A percentile compares a stretch with the other conserved stretches of the same genome.
Evolutionary conservation across 1,284 basidiomycete genomes (phyloP).

Genomic region (Ceratobasidium theobromae): DNA sequence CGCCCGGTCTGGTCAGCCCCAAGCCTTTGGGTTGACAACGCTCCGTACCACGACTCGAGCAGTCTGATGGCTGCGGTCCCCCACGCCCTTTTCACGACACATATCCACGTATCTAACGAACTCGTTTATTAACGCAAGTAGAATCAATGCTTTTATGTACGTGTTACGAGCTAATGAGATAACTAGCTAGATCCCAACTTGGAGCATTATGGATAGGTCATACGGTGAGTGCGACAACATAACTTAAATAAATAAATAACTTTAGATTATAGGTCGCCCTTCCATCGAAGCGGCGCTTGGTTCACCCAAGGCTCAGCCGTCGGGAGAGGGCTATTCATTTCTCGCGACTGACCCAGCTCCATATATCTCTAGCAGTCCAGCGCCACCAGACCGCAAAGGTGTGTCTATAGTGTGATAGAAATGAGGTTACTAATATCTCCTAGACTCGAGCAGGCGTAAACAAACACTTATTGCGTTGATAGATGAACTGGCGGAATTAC

Average conservation of each 20-base stretch:
- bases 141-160: no score
- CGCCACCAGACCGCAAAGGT: slow-evolving; percentile 13
- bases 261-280: background rate
- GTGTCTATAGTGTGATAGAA: background rate
- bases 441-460: slow-evolving; percentile 46
- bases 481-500: slow-evolving; percentile 51
- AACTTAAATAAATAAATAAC: no score
- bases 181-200: no score
- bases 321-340: background rate
- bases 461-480: slow-evolving; percentile 66
- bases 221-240: no score
- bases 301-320: background rate
- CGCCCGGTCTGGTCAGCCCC: slow-evolving; percentile 6
- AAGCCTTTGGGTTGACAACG: background rate
- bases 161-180: no score
- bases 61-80: slow-evolving; percentile 3
- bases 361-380: background rate
- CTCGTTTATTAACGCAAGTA: background rate
- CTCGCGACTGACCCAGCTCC: slow-evolving; percentile 4
- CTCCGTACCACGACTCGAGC: slow-evolving; percentile 24
- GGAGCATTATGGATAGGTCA: slow-evolving; percentile 18
- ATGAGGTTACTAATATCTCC: background rate
- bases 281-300: slow-evolving; percentile 11
- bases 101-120: background rate
- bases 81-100: slow-evolving; percentile 2